A percentile compares a stretch with the other conserved stretches of the same genome.
Conservation (phyloP, 164 flowering plant species). For the Stephania japonica region DNA sequence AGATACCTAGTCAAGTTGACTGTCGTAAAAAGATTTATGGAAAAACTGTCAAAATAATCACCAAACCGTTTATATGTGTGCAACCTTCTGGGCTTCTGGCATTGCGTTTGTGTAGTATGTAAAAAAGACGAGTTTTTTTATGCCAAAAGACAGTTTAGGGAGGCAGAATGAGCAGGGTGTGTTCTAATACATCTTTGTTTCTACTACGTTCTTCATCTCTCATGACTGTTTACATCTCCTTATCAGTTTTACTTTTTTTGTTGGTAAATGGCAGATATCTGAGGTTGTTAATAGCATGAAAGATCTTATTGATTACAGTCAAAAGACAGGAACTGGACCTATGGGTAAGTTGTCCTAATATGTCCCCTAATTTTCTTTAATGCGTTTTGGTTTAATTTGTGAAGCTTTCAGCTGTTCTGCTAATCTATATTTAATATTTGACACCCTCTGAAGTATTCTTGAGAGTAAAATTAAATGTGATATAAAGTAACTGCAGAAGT, state of each 20-base stretch:
- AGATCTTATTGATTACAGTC: constrained; percentile 95
- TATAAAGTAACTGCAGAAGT: too few relatives aligned
- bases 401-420: neutral
- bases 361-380: neutral
- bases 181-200: neutral
- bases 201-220: neutral
- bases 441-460: too few relatives aligned
- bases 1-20: too few relatives aligned
- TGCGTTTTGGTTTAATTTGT: neutral
- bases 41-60: too few relatives aligned
- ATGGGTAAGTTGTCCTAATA: constrained; percentile 63
- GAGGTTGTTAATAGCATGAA: constrained; percentile 99
- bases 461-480: too few relatives aligned
- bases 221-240: constrained; percentile 1
- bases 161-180: neutral
- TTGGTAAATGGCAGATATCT: constrained; percentile 66
- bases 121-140: neutral
- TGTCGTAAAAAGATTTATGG: too few relatives aligned
- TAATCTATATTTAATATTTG: neutral
- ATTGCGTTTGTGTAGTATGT: neutral
- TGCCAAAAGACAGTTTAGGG: neutral
- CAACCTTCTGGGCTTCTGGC: neutral
- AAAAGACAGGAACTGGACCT: constrained; percentile 81
- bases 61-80: neutral
- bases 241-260: constrained; percentile 38